These are phyloP conservation scores for Colletotrichum australisinense DNA, from an alignment of 2,329 filamentous ascomycete genomes.

Conservation along the genomic window DNA sequence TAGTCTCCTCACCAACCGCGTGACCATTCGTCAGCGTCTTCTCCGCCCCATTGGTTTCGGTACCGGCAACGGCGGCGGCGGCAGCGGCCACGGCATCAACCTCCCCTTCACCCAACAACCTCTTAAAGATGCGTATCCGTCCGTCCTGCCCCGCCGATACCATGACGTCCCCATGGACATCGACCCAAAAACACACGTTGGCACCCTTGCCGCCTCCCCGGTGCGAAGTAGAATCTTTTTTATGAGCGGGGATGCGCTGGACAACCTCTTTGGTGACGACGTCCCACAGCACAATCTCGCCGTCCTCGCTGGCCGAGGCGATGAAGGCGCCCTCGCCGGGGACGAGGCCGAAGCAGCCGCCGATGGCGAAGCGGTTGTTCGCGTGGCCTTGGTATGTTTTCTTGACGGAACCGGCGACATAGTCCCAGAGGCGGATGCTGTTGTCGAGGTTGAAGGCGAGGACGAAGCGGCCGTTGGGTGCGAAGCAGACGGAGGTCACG, in stretches of 20 bases:
- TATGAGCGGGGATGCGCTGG: conserved; percentile 68
- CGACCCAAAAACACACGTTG: conserved; percentile 75
- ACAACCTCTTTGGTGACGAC: conserved; percentile 86
- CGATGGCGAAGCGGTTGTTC: conserved; percentile 87
- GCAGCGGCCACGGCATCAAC: neutral
- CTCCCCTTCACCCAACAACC: conserved; percentile 35
- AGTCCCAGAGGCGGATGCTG: conserved; percentile 93
- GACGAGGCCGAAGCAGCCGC: conserved; percentile 80
- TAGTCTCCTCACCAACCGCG: neutral
- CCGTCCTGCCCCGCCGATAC: conserved; percentile 68
- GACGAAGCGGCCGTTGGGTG: conserved; percentile 92
- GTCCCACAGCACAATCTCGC: conserved; percentile 89
- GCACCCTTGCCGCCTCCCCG: conserved; percentile 38
- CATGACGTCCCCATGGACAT: conserved; percentile 67
- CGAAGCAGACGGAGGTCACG: conserved; percentile 90
- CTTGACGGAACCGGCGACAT: conserved; percentile 88
- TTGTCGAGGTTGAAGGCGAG: conserved; percentile 93
- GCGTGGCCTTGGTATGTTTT: conserved; percentile 97
- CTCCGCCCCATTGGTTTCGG: neutral
- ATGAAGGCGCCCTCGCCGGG: conserved; percentile 66
- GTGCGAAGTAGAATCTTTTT: conserved; percentile 41
- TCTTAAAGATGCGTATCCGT: conserved; percentile 61
- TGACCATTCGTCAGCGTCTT: conserved; percentile 3
- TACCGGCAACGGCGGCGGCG: neutral
- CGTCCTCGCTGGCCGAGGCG: conserved; percentile 88